Conservation (phyloP, 495 filamentous ascomycete genomes). For the Sphaerosporella brunnea region DNA sequence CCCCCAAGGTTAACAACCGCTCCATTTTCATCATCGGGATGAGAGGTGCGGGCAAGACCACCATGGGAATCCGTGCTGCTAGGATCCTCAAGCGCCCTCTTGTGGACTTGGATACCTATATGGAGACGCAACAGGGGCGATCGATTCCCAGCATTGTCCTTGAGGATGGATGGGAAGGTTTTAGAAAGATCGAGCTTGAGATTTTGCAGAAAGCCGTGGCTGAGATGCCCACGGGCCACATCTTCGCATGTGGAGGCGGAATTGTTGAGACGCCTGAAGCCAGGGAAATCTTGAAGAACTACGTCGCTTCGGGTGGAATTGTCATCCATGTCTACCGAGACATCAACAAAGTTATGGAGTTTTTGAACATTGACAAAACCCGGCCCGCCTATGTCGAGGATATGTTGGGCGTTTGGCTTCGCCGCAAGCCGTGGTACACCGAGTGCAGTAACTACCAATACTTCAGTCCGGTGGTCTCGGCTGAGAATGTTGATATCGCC, state of each 20-base stretch:
- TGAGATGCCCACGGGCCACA: constrained; percentile 54
- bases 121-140: constrained; percentile 53
- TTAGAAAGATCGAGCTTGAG: constrained; percentile 62
- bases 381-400: constrained; percentile 88
- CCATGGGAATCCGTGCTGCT: constrained; percentile 68
- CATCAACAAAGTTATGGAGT: constrained; percentile 74
- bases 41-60: constrained; percentile 95
- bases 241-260: constrained; percentile 89
- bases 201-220: constrained; percentile 54
- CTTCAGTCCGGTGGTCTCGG: constrained; percentile 42
- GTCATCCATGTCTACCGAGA: constrained; percentile 79
- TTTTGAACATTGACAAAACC: constrained; percentile 73
- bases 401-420: constrained; percentile 79
- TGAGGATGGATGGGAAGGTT: constrained; percentile 67
- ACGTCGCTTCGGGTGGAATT: constrained; percentile 64
- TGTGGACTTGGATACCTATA: constrained; percentile 70
- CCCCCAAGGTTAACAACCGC: constrained; percentile 26
- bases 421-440: constrained; percentile 78
- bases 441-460: constrained; percentile 94
- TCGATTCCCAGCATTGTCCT: constrained; percentile 75
- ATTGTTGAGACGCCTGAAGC: constrained; percentile 78
- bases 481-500: constrained; percentile 37
- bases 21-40: constrained; percentile 94
- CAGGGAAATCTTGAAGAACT: constrained; percentile 53
- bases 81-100: constrained; percentile 56